A percentile compares a stretch with the other conserved stretches of the same genome.
Conservation (phyloP, 2,329 filamentous ascomycete genomes). For the Cercospora sp. region DNA sequence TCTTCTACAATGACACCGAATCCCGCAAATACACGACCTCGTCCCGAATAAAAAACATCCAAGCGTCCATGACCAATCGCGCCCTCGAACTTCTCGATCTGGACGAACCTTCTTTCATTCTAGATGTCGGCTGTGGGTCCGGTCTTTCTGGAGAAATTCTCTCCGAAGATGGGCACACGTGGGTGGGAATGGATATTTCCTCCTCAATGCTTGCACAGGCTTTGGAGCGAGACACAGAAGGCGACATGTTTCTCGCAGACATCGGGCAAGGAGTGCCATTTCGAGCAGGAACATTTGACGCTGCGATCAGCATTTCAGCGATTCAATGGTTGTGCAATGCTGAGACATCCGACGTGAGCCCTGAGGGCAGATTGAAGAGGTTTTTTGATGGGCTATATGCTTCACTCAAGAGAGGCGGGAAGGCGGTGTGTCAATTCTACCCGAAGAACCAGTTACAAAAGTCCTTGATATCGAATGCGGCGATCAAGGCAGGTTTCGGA, state of each 20-base stretch:
- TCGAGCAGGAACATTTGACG: constrained; percentile 87
- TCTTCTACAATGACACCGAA: constrained; percentile 95
- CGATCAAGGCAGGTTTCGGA: constrained; percentile 90
- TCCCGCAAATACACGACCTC: constrained; percentile 97
- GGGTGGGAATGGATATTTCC: constrained; percentile 96
- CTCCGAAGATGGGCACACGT: constrained; percentile 83
- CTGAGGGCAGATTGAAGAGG: constrained; percentile 71
- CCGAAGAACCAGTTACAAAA: constrained; percentile 92
- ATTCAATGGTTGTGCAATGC: constrained; percentile 99
- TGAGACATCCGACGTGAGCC: constrained; percentile 80
- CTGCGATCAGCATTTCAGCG: constrained; percentile 89
- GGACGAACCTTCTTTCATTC: constrained; percentile 75
- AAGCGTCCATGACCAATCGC: constrained; percentile 89
- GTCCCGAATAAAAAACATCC: constrained; percentile 92
- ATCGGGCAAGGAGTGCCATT: constrained; percentile 96
- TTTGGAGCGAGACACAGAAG: constrained; percentile 85
- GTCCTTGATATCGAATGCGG: constrained; percentile 86
- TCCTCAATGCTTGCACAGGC: constrained; percentile 97
- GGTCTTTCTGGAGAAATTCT: constrained; percentile 94
- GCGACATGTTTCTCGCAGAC: constrained; percentile 89
- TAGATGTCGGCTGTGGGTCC: constrained; percentile 95
- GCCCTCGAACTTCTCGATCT: constrained; percentile 90
- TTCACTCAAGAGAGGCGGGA: constrained; percentile 75
- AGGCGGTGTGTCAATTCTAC: constrained; percentile 96
- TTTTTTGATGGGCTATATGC: constrained; percentile 96